A percentile compares a stretch with the other conserved stretches of the same genome.
These are phyloP conservation scores for Aurantiochytrium sp. DNA, from an alignment of 108 stramenopile species.

Conservation along the genomic window DNA sequence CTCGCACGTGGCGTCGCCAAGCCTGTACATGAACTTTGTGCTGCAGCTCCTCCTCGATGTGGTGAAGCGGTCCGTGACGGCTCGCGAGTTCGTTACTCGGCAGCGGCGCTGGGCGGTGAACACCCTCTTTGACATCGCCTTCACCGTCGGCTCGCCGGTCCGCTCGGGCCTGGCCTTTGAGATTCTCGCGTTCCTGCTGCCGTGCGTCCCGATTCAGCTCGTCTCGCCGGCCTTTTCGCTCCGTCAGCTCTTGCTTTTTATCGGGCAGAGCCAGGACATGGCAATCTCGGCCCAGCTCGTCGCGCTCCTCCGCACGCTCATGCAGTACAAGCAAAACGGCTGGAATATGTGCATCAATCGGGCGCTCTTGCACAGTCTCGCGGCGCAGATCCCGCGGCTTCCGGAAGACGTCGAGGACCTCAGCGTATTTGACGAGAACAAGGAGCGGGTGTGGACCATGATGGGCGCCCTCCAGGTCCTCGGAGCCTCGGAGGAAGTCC, in stretches of 20 bases:
- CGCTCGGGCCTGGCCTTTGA: slow-evolving; percentile 10
- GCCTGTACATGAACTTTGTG: not conserved
- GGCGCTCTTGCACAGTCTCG: not conserved
- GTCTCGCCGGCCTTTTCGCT: not conserved
- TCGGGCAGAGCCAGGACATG: not conserved
- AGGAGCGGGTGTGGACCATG: not conserved
- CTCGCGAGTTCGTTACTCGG: not conserved
- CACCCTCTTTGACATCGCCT: not conserved
- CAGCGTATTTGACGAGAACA: not conserved
- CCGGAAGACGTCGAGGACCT: slow-evolving; percentile 30
- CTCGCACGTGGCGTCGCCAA: not conserved
- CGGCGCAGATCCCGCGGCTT: slow-evolving; percentile 7
- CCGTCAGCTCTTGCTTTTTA: not conserved
- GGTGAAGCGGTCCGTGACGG: not conserved
- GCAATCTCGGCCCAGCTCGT: slow-evolving; percentile 7
- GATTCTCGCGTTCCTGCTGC: not conserved
- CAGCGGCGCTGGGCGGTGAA: not conserved
- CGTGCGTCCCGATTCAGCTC: not conserved
- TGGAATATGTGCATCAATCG: slow-evolving; percentile 24
- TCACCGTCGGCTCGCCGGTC: not conserved
- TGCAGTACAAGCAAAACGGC: not conserved
- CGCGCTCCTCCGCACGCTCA: not conserved
- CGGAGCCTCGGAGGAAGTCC: not conserved
- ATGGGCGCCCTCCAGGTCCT: slow-evolving; percentile 22
- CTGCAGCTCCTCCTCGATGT: slow-evolving; percentile 13